A percentile compares a stretch with the other conserved stretches of the same genome.
Conservation (phyloP, 805 yeast genomes). For the Nakazawaea ernobii region DNA sequence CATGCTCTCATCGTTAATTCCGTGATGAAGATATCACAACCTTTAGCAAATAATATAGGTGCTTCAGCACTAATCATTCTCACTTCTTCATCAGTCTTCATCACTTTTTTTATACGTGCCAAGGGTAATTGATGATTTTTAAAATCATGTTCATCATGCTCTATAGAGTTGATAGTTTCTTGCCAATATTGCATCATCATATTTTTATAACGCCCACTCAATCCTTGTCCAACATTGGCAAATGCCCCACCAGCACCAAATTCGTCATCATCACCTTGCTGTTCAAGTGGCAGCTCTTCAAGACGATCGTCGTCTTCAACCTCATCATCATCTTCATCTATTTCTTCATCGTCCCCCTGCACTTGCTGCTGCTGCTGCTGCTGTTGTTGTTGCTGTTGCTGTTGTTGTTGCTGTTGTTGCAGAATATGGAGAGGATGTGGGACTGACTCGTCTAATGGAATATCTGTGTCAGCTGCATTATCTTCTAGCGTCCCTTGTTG, state of each 20-base stretch:
- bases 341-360: conserved; percentile 18
- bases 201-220: conserved; percentile 74
- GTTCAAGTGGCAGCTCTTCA: conserved; percentile 19
- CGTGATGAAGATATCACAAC: conserved; percentile 95
- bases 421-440: conserved; percentile 3
- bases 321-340: conserved; percentile 11
- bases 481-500: conserved; percentile 9
- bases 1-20: conserved; percentile 98
- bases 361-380: conserved; percentile 22
- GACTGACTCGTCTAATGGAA: conserved; percentile 2
- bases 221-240: conserved; percentile 88
- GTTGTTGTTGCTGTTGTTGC: conserved; percentile 7
- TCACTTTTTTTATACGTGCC: conserved; percentile 93
- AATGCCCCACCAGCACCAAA: conserved; percentile 32
- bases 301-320: conserved; percentile 11
- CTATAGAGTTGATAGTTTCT: conserved; percentile 86
- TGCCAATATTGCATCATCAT: conserved; percentile 98
- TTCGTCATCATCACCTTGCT: conserved; percentile 31
- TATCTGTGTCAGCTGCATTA: not conserved
- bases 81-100: conserved; percentile 97
- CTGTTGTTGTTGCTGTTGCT: conserved; percentile 10
- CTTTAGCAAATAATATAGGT: conserved; percentile 94
- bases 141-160: conserved; percentile 83
- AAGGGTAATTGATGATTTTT: conserved; percentile 92
- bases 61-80: conserved; percentile 98